phyloP scores from a whole-genome alignment of 768 basidiomycete species.

The Kwoniella pini region DNA sequence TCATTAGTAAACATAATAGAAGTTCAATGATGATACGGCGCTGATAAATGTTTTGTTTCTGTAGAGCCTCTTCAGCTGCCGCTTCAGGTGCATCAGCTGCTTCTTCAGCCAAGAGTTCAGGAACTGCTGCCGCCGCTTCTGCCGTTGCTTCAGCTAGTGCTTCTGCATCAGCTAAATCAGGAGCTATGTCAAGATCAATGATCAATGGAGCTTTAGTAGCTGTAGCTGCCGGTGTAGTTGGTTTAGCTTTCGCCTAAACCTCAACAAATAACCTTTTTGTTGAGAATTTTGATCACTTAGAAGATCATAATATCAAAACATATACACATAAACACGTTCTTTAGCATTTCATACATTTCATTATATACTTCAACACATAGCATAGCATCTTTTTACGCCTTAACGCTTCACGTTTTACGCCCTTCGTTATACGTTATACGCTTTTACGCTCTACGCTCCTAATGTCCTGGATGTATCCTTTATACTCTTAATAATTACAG shows the following conservation, averaged over 20 bases:
- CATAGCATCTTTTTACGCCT: neutral
- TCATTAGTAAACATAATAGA: too few relatives aligned
- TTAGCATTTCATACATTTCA: neutral
- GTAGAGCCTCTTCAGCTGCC: conserved; percentile 17
- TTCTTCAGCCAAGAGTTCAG: conserved; percentile 3
- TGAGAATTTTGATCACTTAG: too few relatives aligned
- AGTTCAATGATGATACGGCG: too few relatives aligned
- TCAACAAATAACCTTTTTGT: neutral
- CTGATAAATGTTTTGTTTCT: neutral
- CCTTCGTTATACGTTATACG: neutral
- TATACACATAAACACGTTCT: neutral
- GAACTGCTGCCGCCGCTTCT: conserved; percentile 17
- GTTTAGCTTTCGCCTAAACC: conserved; percentile 9
- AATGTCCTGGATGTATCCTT: conserved; percentile 9
- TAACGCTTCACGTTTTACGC: neutral
- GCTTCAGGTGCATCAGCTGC: conserved; percentile 17
- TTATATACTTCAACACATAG: neutral
- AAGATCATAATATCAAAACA: too few relatives aligned
- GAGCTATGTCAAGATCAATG: conserved; percentile 15
- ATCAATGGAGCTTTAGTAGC: conserved; percentile 33
- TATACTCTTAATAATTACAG: too few relatives aligned
- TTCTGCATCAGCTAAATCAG: conserved; percentile 10
- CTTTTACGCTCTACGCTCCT: neutral
- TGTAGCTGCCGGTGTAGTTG: conserved; percentile 35
- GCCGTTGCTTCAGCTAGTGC: conserved; percentile 29